Percentiles rank a stretch among this genome's conserved stretches.
These are phyloP conservation scores for Naganishia liquefaciens DNA, from an alignment of 1,284 basidiomycete species.

Conservation along the genomic window DNA sequence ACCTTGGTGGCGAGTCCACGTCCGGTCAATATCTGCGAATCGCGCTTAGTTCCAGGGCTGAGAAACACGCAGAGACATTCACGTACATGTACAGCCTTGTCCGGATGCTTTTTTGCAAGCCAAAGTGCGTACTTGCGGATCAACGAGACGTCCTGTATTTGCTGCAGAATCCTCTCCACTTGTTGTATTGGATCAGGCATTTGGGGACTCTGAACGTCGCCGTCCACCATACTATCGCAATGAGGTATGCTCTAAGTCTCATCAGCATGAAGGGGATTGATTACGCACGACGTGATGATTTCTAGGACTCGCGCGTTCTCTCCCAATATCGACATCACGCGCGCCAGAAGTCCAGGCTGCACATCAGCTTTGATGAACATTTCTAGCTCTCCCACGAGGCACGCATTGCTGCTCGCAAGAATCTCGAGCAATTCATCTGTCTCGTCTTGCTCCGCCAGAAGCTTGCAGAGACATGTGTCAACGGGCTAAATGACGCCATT, in stretches of 20 bases:
- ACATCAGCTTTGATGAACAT: constrained; percentile 60
- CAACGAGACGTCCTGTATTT: constrained; percentile 63
- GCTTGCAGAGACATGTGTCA: constrained; percentile 76
- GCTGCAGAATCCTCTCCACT: constrained; percentile 66
- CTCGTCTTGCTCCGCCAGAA: constrained; percentile 67
- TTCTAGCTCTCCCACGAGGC: constrained; percentile 68
- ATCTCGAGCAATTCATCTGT: constrained; percentile 66
- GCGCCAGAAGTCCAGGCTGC: constrained; percentile 66
- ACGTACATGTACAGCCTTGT: constrained; percentile 69
- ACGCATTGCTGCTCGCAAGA: constrained; percentile 62
- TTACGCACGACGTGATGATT: constrained; percentile 68
- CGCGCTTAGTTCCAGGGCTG: constrained; percentile 39
- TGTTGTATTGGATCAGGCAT: constrained; percentile 68
- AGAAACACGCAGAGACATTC: not conserved
- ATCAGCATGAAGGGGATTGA: not conserved
- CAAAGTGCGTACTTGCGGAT: constrained; percentile 76
- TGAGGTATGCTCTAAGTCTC: not conserved
- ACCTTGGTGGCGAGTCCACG: constrained; percentile 57
- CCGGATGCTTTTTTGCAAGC: constrained; percentile 69
- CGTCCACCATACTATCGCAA: constrained; percentile 66
- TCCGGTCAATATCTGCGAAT: constrained; percentile 57
- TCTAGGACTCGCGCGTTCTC: constrained; percentile 66
- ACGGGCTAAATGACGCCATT: constrained; percentile 60
- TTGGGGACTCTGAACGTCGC: constrained; percentile 65
- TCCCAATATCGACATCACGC: constrained; percentile 64